Conservation (phyloP, 768 basidiomycete species). For the Mycena amicta region DNA sequence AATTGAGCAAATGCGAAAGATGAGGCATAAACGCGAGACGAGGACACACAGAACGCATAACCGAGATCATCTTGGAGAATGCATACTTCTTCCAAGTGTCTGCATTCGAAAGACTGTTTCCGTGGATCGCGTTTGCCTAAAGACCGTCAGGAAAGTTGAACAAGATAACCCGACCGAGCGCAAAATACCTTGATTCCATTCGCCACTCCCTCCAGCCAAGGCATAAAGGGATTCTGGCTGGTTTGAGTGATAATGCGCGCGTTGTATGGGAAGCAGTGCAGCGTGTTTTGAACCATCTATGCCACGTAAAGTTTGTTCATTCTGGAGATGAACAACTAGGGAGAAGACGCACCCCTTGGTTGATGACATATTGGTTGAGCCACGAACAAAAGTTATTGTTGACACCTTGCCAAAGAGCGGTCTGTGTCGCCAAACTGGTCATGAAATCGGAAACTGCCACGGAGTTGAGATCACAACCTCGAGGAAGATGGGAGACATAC, state of each 20-base stretch:
- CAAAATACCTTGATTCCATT: slow-evolving; percentile 5
- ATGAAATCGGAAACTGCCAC: slow-evolving; percentile 12
- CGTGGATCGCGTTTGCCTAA: slow-evolving; percentile 7
- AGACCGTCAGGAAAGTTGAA: neutral
- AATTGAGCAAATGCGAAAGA: neutral
- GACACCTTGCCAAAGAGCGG: slow-evolving; percentile 4
- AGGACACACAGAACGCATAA: slow-evolving; percentile 7
- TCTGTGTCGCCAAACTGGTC: slow-evolving; percentile 7
- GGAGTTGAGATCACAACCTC: neutral
- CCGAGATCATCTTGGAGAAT: slow-evolving; percentile 6
- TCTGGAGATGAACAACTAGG: neutral
- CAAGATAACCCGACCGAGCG: neutral
- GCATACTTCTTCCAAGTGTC: slow-evolving; percentile 12
- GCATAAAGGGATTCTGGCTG: slow-evolving; percentile 7
- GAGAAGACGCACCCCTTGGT: neutral
- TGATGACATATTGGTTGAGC: neutral
- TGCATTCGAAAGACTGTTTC: neutral
- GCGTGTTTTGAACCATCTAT: slow-evolving; percentile 9
- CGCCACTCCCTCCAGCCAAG: slow-evolving; percentile 9
- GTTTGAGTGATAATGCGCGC: neutral
- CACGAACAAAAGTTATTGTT: slow-evolving; percentile 7
- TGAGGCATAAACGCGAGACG: neutral
- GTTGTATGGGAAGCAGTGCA: slow-evolving; percentile 8
- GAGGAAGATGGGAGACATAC: neutral
- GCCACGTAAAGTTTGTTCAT: too few relatives aligned